phyloP scores from a whole-genome alignment of 257 asterid genomes.

The Primulina huaijiensis region DNA sequence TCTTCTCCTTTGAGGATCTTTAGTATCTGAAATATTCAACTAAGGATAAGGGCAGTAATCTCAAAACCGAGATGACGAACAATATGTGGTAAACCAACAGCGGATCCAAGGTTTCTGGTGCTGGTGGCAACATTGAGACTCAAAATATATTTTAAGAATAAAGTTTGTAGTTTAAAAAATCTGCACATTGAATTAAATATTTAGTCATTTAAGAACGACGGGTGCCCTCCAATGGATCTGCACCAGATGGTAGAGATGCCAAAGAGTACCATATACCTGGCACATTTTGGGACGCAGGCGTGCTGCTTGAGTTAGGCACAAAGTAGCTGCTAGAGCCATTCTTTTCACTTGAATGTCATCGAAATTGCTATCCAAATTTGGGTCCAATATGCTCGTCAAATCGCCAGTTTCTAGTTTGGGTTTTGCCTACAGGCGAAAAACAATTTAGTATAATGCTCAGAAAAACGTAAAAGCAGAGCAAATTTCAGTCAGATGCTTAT shows the following conservation, averaged over 20 bases:
- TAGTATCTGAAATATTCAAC: constrained; percentile 41
- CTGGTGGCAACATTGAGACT: too few relatives aligned
- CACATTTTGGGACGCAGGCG: constrained; percentile 74
- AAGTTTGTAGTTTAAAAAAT: too few relatives aligned
- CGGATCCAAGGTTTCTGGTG: too few relatives aligned
- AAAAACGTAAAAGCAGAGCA: constrained; percentile 1
- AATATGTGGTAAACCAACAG: background rate
- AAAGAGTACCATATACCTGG: constrained; percentile 52
- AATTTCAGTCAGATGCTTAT: background rate
- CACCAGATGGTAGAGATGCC: background rate
- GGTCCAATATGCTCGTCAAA: constrained; percentile 60
- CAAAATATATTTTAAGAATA: too few relatives aligned
- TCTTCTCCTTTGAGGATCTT: constrained; percentile 59
- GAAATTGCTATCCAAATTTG: constrained; percentile 41
- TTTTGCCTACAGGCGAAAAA: constrained; percentile 49
- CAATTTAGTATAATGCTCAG: background rate
- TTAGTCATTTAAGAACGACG: too few relatives aligned
- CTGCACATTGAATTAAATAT: too few relatives aligned
- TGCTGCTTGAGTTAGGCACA: constrained; percentile 84
- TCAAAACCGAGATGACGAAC: background rate
- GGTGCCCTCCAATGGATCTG: background rate
- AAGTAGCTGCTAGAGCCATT: constrained; percentile 68
- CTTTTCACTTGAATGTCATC: constrained; percentile 58
- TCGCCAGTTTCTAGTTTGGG: constrained; percentile 66
- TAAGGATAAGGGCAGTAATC: background rate